Evolutionary conservation across 805 yeast genomes (phyloP).

Genomic region (Ogataea allantospora): DNA sequence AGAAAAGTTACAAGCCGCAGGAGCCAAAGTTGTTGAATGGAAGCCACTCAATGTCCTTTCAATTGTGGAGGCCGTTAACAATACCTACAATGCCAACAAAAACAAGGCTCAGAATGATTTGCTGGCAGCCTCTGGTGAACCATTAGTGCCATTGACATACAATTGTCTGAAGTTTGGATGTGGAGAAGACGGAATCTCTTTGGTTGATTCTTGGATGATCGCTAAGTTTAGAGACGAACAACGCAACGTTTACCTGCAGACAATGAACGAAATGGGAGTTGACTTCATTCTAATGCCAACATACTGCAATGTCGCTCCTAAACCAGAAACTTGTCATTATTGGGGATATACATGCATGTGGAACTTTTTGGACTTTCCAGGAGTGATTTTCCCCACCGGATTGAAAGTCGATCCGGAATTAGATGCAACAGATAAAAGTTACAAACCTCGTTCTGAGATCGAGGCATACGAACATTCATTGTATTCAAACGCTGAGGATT

Average conservation of each 20-base stretch:
- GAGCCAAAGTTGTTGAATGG: conserved; percentile 53
- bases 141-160: conserved; percentile 53
- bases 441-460: conserved; percentile 21
- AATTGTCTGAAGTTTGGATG: conserved; percentile 53
- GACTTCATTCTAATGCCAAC: conserved; percentile 65
- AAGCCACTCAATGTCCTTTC: conserved; percentile 51
- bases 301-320: conserved; percentile 64
- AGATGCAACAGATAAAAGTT: conserved; percentile 20
- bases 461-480: conserved; percentile 34
- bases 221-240: conserved; percentile 50
- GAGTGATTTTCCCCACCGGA: conserved; percentile 58
- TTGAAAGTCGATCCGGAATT: conserved; percentile 41
- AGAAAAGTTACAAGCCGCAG: conserved; percentile 51
- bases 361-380: conserved; percentile 67
- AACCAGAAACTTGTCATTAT: conserved; percentile 55
- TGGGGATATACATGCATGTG: conserved; percentile 76
- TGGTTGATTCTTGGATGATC: conserved; percentile 47
- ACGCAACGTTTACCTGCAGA: conserved; percentile 49
- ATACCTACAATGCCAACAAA: conserved; percentile 60
- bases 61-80: conserved; percentile 53
- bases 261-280: conserved; percentile 47
- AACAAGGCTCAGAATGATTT: conserved; percentile 47
- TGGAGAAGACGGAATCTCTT: conserved; percentile 47
- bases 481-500: conserved; percentile 32
- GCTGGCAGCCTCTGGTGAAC: conserved; percentile 63